Percentiles rank a stretch among this genome's conserved stretches.
phyloP scores from a whole-genome alignment of 768 basidiomycete genomes.

The Podaxis sp. region DNA sequence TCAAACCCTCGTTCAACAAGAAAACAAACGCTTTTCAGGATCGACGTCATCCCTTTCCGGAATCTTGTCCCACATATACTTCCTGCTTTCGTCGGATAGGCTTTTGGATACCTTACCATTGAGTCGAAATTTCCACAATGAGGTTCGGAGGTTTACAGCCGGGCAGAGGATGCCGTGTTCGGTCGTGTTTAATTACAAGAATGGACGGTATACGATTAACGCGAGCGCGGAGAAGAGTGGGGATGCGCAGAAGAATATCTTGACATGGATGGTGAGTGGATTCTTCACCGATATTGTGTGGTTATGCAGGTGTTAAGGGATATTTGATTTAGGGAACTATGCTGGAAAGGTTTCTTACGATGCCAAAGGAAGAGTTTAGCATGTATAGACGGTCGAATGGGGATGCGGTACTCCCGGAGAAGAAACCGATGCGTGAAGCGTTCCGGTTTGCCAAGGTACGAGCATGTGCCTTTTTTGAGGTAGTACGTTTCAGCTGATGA shows the following conservation, averaged over 20 bases:
- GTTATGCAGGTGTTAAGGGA: not conserved
- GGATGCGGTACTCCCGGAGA: conserved; percentile 29
- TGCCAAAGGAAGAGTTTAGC: conserved; percentile 60
- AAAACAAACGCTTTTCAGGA: conserved; percentile 69
- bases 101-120: conserved; percentile 60
- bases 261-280: conserved; percentile 68
- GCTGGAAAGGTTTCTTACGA: conserved; percentile 85
- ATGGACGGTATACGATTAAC: conserved; percentile 72
- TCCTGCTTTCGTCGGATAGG: conserved; percentile 75
- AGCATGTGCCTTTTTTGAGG: not conserved
- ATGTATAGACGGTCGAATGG: conserved; percentile 43
- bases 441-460: conserved; percentile 84
- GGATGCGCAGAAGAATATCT: conserved; percentile 59
- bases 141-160: conserved; percentile 71
- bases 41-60: conserved; percentile 90
- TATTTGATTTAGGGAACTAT: conserved; percentile 70
- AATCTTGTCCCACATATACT: conserved; percentile 85
- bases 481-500: not conserved
- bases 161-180: conserved; percentile 79
- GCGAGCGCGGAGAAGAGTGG: conserved; percentile 43
- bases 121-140: conserved; percentile 55
- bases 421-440: conserved; percentile 56
- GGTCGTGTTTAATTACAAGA: conserved; percentile 60
- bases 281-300: not conserved
- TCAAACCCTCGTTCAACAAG: conserved; percentile 52